Conservation (phyloP, 306 rosid species). For the Vicia faba region DNA sequence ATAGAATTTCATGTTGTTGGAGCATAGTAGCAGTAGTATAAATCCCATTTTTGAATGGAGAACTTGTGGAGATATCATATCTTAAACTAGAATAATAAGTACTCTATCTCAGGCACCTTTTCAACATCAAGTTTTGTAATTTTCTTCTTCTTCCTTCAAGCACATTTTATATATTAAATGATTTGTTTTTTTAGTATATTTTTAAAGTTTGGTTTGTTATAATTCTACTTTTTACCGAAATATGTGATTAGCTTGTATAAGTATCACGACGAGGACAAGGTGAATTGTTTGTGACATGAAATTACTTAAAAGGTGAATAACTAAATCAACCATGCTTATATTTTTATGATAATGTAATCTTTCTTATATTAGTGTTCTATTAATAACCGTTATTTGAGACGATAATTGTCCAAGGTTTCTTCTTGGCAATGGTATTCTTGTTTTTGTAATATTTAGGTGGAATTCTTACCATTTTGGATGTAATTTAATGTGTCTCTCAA, state of each 20-base stretch:
- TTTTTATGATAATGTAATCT: too few relatives aligned
- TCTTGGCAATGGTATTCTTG: too few relatives aligned
- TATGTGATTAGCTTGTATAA: background rate
- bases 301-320: too few relatives aligned
- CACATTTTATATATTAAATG: background rate
- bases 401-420: too few relatives aligned
- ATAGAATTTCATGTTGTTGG: slow-evolving; percentile 40
- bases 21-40: slow-evolving; percentile 30
- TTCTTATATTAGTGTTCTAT: too few relatives aligned
- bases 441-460: too few relatives aligned
- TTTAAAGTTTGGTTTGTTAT: background rate
- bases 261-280: too few relatives aligned
- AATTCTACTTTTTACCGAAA: background rate
- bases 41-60: slow-evolving; percentile 42
- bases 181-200: background rate
- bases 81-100: slow-evolving; percentile 37
- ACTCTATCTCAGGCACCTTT: slow-evolving; percentile 15
- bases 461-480: too few relatives aligned
- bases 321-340: too few relatives aligned
- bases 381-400: too few relatives aligned
- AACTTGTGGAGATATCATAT: slow-evolving; percentile 35
- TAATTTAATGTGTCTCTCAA: too few relatives aligned
- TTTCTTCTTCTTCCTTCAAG: background rate
- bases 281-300: too few relatives aligned
- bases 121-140: slow-evolving; percentile 37